phyloP scores from a whole-genome alignment of 225 moss, liverwort and hornwort species.

The Anthoceros angustus region DNA sequence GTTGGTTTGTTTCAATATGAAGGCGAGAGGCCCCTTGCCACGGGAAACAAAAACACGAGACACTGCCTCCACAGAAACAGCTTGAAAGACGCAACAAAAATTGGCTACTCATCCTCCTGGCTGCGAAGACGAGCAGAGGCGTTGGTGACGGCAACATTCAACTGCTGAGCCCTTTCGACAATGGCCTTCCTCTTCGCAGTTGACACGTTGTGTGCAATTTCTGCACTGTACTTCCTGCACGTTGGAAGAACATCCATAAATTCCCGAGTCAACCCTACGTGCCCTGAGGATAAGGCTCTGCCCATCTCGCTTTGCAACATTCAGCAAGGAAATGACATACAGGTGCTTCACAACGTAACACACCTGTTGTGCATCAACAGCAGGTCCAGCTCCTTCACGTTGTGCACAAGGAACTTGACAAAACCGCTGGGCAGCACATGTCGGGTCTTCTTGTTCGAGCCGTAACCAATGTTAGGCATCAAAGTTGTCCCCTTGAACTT shows the following conservation, averaged over 20 bases:
- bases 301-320: conserved; percentile 18
- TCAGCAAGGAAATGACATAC: background rate
- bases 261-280: conserved; percentile 13
- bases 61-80: too few relatives aligned
- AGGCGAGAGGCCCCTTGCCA: too few relatives aligned
- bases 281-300: conserved; percentile 11
- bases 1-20: too few relatives aligned
- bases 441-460: conserved; percentile 84
- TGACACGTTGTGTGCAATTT: conserved; percentile 81
- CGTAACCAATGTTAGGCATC: conserved; percentile 95
- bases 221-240: conserved; percentile 63
- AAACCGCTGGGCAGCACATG: conserved; percentile 76
- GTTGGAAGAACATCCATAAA: conserved; percentile 5
- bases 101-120: conserved; percentile 80
- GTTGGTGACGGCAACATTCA: conserved; percentile 65
- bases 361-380: conserved; percentile 84
- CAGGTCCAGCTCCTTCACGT: conserved; percentile 67
- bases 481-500: conserved; percentile 78
- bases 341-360: background rate
- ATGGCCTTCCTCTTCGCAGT: conserved; percentile 83
- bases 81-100: too few relatives aligned
- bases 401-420: conserved; percentile 82
- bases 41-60: too few relatives aligned
- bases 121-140: conserved; percentile 76
- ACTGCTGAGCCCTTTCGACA: conserved; percentile 68